Evolutionary conservation across 768 basidiomycete species (phyloP).

Genomic region (Rhizopogon salebrosus): DNA sequence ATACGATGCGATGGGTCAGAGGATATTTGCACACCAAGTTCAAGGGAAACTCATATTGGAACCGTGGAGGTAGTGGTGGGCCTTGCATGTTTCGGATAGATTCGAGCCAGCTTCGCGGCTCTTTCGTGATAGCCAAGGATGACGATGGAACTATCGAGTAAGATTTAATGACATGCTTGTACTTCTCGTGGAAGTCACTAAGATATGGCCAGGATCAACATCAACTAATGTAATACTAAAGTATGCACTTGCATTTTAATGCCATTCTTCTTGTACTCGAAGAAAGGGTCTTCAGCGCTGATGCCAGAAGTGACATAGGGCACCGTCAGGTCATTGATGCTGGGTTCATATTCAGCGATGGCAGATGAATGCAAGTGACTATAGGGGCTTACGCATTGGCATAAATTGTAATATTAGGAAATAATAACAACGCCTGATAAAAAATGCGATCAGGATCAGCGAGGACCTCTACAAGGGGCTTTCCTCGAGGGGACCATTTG

Average conservation of each 20-base stretch:
- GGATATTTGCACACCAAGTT: constrained; percentile 52
- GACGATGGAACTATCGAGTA: constrained; percentile 42
- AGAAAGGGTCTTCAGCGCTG: constrained; percentile 63
- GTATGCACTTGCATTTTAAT: constrained; percentile 49
- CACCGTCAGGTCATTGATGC: constrained; percentile 73
- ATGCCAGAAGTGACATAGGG: constrained; percentile 79
- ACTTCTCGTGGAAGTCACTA: constrained; percentile 55
- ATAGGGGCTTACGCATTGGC: constrained; percentile 63
- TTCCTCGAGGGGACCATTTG: constrained; percentile 63
- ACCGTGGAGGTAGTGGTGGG: constrained; percentile 52
- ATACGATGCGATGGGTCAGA: background rate
- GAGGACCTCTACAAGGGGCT: constrained; percentile 70
- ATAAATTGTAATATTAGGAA: constrained; percentile 68
- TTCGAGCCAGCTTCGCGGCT: constrained; percentile 43
- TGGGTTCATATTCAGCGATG: constrained; percentile 17
- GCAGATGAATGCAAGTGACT: background rate
- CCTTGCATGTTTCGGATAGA: constrained; percentile 31
- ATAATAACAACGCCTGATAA: constrained; percentile 62
- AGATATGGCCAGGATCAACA: constrained; percentile 3
- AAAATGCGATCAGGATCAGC: constrained; percentile 80
- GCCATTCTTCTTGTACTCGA: constrained; percentile 48
- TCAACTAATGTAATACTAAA: background rate
- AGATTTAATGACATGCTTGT: constrained; percentile 50
- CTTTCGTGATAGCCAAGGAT: constrained; percentile 34
- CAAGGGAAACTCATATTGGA: constrained; percentile 59